phyloP scores from a whole-genome alignment of 2,329 filamentous ascomycete species.

The Clarireedia paspali region DNA sequence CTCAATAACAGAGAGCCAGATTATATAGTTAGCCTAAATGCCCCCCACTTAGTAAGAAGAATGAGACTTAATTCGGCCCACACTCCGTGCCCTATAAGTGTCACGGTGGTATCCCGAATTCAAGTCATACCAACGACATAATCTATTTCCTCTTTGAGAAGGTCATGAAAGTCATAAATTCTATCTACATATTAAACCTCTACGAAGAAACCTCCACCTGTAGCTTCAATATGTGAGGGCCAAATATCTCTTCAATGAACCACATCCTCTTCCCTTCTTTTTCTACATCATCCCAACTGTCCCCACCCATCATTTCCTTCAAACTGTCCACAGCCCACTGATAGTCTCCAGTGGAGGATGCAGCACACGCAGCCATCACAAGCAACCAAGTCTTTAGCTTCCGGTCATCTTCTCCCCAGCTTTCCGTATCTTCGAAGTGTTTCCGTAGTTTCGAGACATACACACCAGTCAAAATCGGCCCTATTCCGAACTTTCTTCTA shows the following conservation, averaged over 20 bases:
- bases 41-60: background rate
- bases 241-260: too few relatives aligned
- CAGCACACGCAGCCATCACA: background rate
- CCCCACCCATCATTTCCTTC: background rate
- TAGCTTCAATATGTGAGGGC: too few relatives aligned
- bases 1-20: background rate
- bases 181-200: too few relatives aligned
- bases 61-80: too few relatives aligned
- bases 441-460: background rate
- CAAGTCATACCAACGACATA: background rate
- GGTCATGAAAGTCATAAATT: too few relatives aligned
- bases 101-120: too few relatives aligned
- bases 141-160: too few relatives aligned
- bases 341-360: background rate
- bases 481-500: background rate
- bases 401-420: background rate
- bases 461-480: background rate
- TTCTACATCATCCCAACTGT: too few relatives aligned
- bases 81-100: too few relatives aligned
- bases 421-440: background rate
- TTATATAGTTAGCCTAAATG: background rate
- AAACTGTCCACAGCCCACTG: background rate
- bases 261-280: too few relatives aligned
- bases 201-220: too few relatives aligned
- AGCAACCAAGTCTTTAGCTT: background rate